Base-by-base conservation (phyloP, 208 protist genomes). In the Trypanosomatidae sp. region DNA sequence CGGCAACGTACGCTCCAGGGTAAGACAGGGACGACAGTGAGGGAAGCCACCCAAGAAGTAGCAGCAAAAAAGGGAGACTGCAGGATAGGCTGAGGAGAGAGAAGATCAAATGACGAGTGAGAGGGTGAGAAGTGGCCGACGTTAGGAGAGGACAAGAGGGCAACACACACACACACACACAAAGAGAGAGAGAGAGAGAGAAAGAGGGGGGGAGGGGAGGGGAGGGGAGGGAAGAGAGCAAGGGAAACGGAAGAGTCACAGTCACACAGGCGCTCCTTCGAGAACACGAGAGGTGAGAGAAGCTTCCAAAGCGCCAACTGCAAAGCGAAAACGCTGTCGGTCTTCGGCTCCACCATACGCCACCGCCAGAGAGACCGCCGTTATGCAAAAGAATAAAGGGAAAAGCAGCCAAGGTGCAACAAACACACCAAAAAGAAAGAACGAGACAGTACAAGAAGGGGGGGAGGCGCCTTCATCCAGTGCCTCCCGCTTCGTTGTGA, bases 101-200 rank as follows among this genome's bases (percentile, higher is more conserved):
- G 3, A 13, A 59, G 53, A 17, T 13, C 47, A 50, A 12, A 13
- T 50, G 47, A 50, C 10, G 47, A 50, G 47, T 50, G 36, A 55
- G 50, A 55, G 50, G 50, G 22, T 39, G 36, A 39, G 36, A 39
- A 39, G 36, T 39, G 36, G 36, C 36, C 36, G 36, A 39, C 36
- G 36, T 39, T 39, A 39, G 36, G 36, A 39, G 36, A 39, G 36
- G 36, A 39, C 36, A 39, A 7, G 36, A 39, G 4, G 22, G 50
- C 50, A 55, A n/a, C 50, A n/a, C 17, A 53, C 49, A 53, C 49
- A 53, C 49, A 53, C 50, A 55, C 49, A 53, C 49, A 53, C 49
- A 53, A 2, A 55, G 2, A 39, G 36, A 39, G 3, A 39, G 36
- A 39, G 33, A 36, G 33, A 36, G 49, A n/a, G 17, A 2, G 50